These are phyloP conservation scores for Penstemon newberryi DNA, from an alignment of 257 asterid genomes.

Conservation along the genomic window DNA sequence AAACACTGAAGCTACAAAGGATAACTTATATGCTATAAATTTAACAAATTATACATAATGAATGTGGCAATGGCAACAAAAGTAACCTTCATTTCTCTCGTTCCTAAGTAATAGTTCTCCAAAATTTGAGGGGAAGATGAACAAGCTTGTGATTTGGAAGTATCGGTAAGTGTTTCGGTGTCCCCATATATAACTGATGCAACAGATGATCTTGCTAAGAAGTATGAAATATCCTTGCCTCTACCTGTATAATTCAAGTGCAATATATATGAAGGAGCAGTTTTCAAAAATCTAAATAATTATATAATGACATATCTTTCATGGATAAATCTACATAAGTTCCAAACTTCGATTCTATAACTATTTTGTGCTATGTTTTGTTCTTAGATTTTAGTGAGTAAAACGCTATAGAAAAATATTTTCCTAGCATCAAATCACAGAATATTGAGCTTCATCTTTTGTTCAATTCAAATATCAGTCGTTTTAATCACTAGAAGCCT, in stretches of 20 bases:
- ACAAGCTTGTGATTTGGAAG: conserved; percentile 42
- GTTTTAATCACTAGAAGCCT: no score
- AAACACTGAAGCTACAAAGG: background rate
- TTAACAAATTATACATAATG: conserved; percentile 5
- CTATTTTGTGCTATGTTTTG: no score
- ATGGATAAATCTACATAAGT: no score
- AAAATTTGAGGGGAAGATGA: conserved; percentile 45
- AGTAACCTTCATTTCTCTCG: conserved; percentile 52
- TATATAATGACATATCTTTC: no score
- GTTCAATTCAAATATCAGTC: no score
- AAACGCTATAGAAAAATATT: no score
- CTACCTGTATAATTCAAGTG: conserved; percentile 48
- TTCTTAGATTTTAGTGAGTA: no score
- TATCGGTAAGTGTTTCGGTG: conserved; percentile 45
- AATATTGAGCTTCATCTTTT: no score
- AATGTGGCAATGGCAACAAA: conserved; percentile 3
- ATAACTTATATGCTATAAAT: no score
- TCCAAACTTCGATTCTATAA: no score
- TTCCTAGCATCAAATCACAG: no score
- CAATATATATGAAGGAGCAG: background rate
- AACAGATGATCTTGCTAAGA: conserved; percentile 46
- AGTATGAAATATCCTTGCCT: conserved; percentile 46
- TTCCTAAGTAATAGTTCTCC: conserved; percentile 42
- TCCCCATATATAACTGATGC: conserved; percentile 52
- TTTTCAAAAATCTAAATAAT: background rate